Evolutionary conservation across 1,139 yeast genomes (phyloP), one percentile per base, ranked within the genome.

Genomic region (Yamadazyma sp.): DNA sequence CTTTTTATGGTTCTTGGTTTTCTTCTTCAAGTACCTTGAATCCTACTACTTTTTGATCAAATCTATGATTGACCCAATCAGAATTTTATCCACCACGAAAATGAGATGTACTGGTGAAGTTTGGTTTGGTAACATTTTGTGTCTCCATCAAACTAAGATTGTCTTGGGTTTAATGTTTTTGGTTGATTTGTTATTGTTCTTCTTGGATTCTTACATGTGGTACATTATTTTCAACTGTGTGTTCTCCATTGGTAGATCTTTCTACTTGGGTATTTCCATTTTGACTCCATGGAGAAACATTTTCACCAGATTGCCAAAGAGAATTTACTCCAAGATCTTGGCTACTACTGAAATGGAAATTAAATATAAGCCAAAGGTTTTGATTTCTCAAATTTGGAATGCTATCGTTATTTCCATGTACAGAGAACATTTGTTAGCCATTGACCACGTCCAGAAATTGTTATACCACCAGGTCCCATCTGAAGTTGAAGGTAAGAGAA

Each of bases 251-350:
- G 97, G 96, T 55, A 87, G 96, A 63, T 92, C 97, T 20, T 92
- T 92, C 78, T 92, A 90, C 76, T 77, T 92, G 66, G 98, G 98
- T 84, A 89, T 92, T 57, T 92, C 97, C 37, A 90, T 92, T 51
- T 83, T 90, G 76, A 92, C 98, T 39, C 98, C 98, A 46, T 92
- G 98, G 98, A 86, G 97, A 81, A 92, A 92, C 64, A 90, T 92
- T 57, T 92, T 90, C 75, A 84, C 96, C 45, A 84, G 98, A 67
- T 76, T 92, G 61, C 98, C 98, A 64, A 92, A 92, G 81, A 87
- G 98, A 81, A 88, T 92, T 54, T 92, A 92, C 75, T 88, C 97
- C 42, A 92, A 92, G 80, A 82, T 92, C 51, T 80, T 92, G 66
- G 97, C 97, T 34, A 92, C 98, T 30, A 87, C 96, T 50, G 98